phyloP scores from a whole-genome alignment of 179 eudicot species.

The Drosera spatulata region DNA sequence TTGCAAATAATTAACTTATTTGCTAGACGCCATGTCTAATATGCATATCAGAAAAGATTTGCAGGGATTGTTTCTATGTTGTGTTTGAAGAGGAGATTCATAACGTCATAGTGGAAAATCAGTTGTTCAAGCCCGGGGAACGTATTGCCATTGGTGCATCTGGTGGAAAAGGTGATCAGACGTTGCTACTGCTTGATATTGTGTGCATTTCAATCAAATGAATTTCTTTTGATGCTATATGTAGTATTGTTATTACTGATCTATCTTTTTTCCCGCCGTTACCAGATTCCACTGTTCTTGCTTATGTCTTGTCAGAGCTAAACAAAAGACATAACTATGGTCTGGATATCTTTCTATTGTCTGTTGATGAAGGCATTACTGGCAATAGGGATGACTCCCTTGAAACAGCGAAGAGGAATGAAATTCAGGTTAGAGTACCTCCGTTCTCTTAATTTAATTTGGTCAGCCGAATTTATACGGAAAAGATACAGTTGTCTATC shows the following conservation, averaged over 20 bases:
- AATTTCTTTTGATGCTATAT: too few relatives aligned
- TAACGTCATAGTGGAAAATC: conserved; percentile 60
- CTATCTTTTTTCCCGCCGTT: not conserved
- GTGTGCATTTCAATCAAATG: too few relatives aligned
- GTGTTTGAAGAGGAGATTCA: conserved; percentile 93
- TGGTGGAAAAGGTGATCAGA: conserved; percentile 73
- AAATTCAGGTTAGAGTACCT: conserved; percentile 54
- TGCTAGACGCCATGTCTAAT: not conserved
- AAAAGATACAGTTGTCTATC: too few relatives aligned
- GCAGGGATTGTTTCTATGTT: conserved; percentile 83
- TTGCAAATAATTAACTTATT: not conserved
- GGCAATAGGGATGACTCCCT: conserved; percentile 99
- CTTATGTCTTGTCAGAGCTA: conserved; percentile 80
- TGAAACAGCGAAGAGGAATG: conserved; percentile 96
- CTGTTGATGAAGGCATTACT: conserved; percentile 95
- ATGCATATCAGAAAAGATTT: conserved; percentile 36
- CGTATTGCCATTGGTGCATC: conserved; percentile 94
- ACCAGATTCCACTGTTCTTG: conserved; percentile 98
- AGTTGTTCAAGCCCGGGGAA: conserved; percentile 76
- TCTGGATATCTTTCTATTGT: conserved; percentile 78
- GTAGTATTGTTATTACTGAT: too few relatives aligned
- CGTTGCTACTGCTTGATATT: too few relatives aligned
- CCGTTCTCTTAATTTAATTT: too few relatives aligned
- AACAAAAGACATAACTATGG: conserved; percentile 84
- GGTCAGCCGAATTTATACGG: too few relatives aligned